Evolutionary conservation across 345 rosid genomes (phyloP).

Genomic region (Camelina sativa): DNA sequence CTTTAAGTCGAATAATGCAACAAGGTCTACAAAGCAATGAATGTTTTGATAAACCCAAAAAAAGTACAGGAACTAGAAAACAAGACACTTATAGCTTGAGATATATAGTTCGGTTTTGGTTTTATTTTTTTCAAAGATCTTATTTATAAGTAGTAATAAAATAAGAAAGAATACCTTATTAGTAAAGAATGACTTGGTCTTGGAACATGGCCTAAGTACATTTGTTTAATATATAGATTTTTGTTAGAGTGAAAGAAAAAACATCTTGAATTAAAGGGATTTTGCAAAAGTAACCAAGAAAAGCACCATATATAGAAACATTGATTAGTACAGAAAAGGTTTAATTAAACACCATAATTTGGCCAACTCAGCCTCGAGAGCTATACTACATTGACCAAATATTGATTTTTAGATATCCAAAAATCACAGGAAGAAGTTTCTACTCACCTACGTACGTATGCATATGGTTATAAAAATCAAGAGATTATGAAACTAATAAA

Average conservation of each 20-base stretch:
- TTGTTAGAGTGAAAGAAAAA: too few species aligned
- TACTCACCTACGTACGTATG: background rate
- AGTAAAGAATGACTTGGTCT: too few species aligned
- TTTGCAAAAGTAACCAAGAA: background rate
- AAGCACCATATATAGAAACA: background rate
- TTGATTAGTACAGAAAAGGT: background rate
- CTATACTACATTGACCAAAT: slow-evolving; percentile 11
- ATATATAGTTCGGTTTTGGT: background rate
- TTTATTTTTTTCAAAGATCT: background rate
- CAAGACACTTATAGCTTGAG: background rate
- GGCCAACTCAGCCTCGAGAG: background rate
- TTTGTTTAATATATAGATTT: too few species aligned
- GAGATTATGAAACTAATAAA: background rate
- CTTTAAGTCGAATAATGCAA: slow-evolving; percentile 15
- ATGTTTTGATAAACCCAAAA: slow-evolving; percentile 15
- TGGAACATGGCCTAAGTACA: too few species aligned
- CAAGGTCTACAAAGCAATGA: slow-evolving; percentile 9
- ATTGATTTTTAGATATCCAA: background rate
- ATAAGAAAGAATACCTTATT: background rate
- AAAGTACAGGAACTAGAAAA: background rate
- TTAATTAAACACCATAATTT: background rate
- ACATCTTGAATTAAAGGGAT: background rate
- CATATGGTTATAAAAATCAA: background rate
- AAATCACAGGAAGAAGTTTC: slow-evolving; percentile 31
- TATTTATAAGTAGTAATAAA: background rate